These are phyloP conservation scores for Penicillium sp. DNA, from an alignment of 2,329 filamentous ascomycete genomes.

Conservation along the genomic window DNA sequence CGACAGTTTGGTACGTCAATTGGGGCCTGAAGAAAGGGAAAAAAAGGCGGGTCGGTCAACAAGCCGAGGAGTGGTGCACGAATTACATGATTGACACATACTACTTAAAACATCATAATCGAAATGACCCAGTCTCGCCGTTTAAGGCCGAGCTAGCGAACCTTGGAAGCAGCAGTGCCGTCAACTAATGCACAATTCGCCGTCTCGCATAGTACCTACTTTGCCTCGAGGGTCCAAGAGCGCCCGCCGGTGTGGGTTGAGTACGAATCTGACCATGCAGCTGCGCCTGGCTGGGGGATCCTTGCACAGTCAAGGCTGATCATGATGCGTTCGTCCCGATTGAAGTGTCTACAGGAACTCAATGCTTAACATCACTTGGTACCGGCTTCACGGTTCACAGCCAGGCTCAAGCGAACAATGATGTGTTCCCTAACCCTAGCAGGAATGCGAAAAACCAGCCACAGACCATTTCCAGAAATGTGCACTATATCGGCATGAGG, in stretches of 20 bases:
- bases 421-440: background rate
- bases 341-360: constrained; percentile 15
- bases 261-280: constrained; percentile 13
- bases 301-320: constrained; percentile 9
- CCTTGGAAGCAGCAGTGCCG: constrained; percentile 21
- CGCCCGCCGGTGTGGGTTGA: constrained; percentile 27
- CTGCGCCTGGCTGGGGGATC: constrained; percentile 10
- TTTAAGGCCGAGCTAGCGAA: constrained; percentile 23
- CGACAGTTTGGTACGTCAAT: constrained; percentile 12
- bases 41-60: constrained; percentile 23
- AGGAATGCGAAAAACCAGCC: background rate
- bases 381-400: background rate
- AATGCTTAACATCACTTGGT: background rate
- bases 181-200: constrained; percentile 21
- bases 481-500: background rate
- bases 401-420: background rate
- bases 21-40: constrained; percentile 9
- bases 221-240: constrained; percentile 20
- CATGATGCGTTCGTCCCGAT: background rate
- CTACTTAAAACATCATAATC: constrained; percentile 21
- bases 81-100: constrained; percentile 8
- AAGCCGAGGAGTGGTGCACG: constrained; percentile 23
- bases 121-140: constrained; percentile 15
- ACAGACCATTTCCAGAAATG: background rate
- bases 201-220: constrained; percentile 23